Evolutionary conservation across 495 filamentous ascomycete species (phyloP), one percentile per base, ranked within the genome.

Genomic region (Penicillium dipodomyicola): DNA sequence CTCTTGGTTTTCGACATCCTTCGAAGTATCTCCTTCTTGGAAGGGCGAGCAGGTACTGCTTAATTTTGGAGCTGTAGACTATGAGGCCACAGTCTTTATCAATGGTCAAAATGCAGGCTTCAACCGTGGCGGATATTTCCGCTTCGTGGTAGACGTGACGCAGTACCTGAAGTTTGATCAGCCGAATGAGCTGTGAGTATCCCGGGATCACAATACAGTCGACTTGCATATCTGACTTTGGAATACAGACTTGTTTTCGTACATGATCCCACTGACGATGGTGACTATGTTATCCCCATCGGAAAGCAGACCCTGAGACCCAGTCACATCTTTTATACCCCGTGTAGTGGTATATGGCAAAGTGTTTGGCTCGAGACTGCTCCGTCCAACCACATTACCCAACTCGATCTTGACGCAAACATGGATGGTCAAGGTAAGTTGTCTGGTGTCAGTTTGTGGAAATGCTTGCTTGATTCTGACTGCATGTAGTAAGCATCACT

Each of bases 311-410:
- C 78, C 9, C 68, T 79, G 3, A 59, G 65, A 2, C 81, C 77
- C 2, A 80, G 77, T 6, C 85, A 88, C 59, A 88, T 89, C 48
- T 89, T 86, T 64, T 89, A 89, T 66, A 84, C 79, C 0, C 84
- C 86, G 11, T 88, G 85, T 67, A 80, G 78, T 35, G 86, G 85
- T 3, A 89, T 89, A 46, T 89, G 86, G 86, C 85, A 88, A 62
- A 80, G 71, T 22, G 84, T 88, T 1, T 89, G 85, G 85, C 70
- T 88, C 1, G 86, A 89, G 61, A 71, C 79, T 14, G 84, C 79
- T 0, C 83, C 84, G 0, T 54, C 68, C 1, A 76, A 78, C 50
- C 71, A 85, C 62, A 79, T 88, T 49, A 78, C 76, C 0, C 65
- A 75, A 25, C 68, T 88, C 19, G 80, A 87, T 39, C 47, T 87